These are phyloP conservation scores for Thalassiosira livingstoniorum DNA, from an alignment of 352 stramenopile genomes.

Conservation along the genomic window DNA sequence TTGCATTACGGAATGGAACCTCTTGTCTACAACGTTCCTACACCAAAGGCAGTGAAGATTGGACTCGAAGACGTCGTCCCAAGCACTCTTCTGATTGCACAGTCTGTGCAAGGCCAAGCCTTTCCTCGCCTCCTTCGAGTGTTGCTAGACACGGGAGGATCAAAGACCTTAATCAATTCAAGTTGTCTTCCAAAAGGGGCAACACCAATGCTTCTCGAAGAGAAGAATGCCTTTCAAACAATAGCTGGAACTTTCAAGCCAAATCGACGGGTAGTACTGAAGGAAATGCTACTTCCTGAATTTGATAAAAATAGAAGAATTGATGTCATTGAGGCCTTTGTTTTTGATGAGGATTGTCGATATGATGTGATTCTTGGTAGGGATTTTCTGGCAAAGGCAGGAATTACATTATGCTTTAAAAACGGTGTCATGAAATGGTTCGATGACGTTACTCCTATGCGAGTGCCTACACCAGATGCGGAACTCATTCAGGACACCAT, in stretches of 20 bases:
- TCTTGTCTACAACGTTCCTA: no score
- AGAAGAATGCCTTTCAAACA: background rate
- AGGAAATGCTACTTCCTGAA: conserved; percentile 25
- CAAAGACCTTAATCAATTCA: conserved; percentile 22
- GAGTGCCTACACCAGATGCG: background rate
- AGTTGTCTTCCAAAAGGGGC: background rate
- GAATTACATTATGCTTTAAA: conserved; percentile 36
- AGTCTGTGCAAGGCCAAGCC: no score
- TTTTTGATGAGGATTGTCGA: conserved; percentile 30
- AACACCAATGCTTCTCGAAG: background rate
- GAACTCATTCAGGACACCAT: background rate
- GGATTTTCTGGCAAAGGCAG: conserved; percentile 44
- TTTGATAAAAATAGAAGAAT: conserved; percentile 45
- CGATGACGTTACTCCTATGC: conserved; percentile 6
- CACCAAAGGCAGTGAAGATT: no score
- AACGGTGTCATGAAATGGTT: conserved; percentile 33
- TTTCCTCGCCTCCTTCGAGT: conserved; percentile 11
- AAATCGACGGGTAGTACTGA: background rate
- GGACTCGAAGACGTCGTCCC: no score
- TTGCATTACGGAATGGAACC: no score
- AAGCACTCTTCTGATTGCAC: no score
- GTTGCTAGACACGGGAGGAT: conserved; percentile 23
- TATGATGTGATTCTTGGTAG: conserved; percentile 58
- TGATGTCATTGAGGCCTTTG: conserved; percentile 9
- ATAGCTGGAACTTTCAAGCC: background rate